These are phyloP conservation scores for Pueraria montana DNA, from an alignment of 306 rosid genomes.

Conservation along the genomic window DNA sequence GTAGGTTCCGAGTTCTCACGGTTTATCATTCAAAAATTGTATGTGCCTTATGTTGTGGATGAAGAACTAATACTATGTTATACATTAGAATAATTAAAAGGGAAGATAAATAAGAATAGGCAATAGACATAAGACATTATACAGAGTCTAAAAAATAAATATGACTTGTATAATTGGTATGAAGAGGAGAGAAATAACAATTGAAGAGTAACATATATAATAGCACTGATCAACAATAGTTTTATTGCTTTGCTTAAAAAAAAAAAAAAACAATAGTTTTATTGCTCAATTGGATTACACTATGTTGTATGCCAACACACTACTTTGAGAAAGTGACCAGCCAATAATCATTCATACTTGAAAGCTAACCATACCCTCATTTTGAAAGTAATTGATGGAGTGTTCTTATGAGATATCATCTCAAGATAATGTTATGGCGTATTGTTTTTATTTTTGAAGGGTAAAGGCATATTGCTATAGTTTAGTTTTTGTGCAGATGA, in stretches of 20 bases:
- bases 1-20: not conserved
- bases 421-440: conserved; percentile 18
- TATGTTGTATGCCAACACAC: no score
- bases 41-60: no score
- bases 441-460: no score
- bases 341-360: conserved; percentile 57
- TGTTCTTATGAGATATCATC: conserved; percentile 19
- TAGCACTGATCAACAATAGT: conserved; percentile 60
- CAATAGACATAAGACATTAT: conserved; percentile 51
- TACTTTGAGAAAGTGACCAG: conserved; percentile 55
- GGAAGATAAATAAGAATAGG: conserved; percentile 50
- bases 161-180: conserved; percentile 43
- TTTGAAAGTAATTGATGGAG: conserved; percentile 39
- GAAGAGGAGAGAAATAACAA: conserved; percentile 18
- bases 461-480: no score
- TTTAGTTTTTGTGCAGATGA: no score
- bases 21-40: no score
- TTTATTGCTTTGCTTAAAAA: no score
- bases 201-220: conserved; percentile 47
- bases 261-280: no score
- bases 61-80: no score
- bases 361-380: conserved; percentile 45
- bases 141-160: conserved; percentile 49
- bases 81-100: no score
- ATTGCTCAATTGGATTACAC: conserved; percentile 60